phyloP scores from a whole-genome alignment of 768 basidiomycete genomes.

The Mycena capillaripes region DNA sequence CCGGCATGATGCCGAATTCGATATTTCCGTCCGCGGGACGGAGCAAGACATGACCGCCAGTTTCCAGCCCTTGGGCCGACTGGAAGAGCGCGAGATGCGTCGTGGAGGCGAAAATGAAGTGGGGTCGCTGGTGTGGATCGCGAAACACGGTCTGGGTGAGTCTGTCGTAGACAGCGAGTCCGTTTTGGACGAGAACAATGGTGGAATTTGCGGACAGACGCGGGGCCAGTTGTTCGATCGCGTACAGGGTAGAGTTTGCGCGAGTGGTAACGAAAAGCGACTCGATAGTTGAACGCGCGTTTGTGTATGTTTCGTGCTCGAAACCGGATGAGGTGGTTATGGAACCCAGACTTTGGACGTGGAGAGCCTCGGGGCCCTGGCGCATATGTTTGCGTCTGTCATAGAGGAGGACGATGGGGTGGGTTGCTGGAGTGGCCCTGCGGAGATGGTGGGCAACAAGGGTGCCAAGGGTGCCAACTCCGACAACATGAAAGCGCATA shows the following conservation, averaged over 20 bases:
- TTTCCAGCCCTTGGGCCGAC: slow-evolving; percentile 45
- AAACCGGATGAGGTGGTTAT: slow-evolving; percentile 59
- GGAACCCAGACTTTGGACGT: slow-evolving; percentile 65
- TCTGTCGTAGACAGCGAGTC: slow-evolving; percentile 91
- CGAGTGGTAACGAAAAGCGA: slow-evolving; percentile 90
- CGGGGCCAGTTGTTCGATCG: slow-evolving; percentile 70
- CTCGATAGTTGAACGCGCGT: slow-evolving; percentile 61
- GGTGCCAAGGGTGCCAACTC: slow-evolving; percentile 87
- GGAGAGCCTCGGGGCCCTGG: slow-evolving; percentile 52
- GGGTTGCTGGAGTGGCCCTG: slow-evolving; percentile 61
- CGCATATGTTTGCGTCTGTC: slow-evolving; percentile 58
- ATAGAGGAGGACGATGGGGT: slow-evolving; percentile 80
- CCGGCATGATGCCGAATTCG: slow-evolving; percentile 85
- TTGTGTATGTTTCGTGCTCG: slow-evolving; percentile 61
- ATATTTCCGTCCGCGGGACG: slow-evolving; percentile 71
- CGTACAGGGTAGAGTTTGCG: slow-evolving; percentile 72
- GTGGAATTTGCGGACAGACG: slow-evolving; percentile 79
- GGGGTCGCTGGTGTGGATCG: slow-evolving; percentile 71
- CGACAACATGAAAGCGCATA: slow-evolving; percentile 85
- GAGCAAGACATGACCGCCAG: slow-evolving; percentile 48
- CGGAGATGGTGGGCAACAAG: slow-evolving; percentile 88
- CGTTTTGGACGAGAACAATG: slow-evolving; percentile 94
- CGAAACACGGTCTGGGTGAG: slow-evolving; percentile 69
- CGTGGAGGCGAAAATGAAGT: slow-evolving; percentile 76
- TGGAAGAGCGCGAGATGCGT: slow-evolving; percentile 73